Percentiles rank a stretch among this genome's conserved stretches.
Evolutionary conservation across 2,329 filamentous ascomycete genomes (phyloP).

Genomic region (Leptographium radiaticola): DNA sequence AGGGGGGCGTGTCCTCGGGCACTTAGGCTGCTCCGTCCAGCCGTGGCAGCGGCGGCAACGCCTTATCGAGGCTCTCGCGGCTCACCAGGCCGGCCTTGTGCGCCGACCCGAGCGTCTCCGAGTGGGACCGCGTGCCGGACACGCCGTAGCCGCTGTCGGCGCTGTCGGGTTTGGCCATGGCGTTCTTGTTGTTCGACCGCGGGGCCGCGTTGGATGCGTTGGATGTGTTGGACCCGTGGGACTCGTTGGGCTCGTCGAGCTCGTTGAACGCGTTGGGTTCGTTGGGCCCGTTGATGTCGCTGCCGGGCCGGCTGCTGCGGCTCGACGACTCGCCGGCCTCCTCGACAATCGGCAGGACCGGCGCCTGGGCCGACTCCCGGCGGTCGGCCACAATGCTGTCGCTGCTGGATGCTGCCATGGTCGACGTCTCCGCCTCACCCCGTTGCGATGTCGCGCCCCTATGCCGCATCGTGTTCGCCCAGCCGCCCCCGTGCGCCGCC

Average conservation of each 20-base stretch:
- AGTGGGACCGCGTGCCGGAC: constrained; percentile 14
- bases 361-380: constrained; percentile 40
- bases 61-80: constrained; percentile 47
- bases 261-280: too few relatives aligned
- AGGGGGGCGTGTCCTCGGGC: not conserved
- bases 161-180: constrained; percentile 27
- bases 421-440: not conserved
- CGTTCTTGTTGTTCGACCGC: constrained; percentile 10
- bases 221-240: not conserved
- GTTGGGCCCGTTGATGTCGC: constrained; percentile 1
- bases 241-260: too few relatives aligned
- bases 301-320: constrained; percentile 29
- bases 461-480: constrained; percentile 22
- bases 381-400: constrained; percentile 18
- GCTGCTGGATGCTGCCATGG: not conserved
- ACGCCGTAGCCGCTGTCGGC: constrained; percentile 34
- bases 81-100: constrained; percentile 27
- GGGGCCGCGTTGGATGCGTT: constrained; percentile 16
- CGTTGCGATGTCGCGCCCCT: not conserved
- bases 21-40: constrained; percentile 5
- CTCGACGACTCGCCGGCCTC: constrained; percentile 66
- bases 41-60: constrained; percentile 41
- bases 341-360: constrained; percentile 68
- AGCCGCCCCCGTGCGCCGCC: constrained; percentile 23
- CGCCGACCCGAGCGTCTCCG: constrained; percentile 15